These are phyloP conservation scores for Arthrobotrys musiformis DNA, from an alignment of 2,329 filamentous ascomycete species.

Conservation along the genomic window DNA sequence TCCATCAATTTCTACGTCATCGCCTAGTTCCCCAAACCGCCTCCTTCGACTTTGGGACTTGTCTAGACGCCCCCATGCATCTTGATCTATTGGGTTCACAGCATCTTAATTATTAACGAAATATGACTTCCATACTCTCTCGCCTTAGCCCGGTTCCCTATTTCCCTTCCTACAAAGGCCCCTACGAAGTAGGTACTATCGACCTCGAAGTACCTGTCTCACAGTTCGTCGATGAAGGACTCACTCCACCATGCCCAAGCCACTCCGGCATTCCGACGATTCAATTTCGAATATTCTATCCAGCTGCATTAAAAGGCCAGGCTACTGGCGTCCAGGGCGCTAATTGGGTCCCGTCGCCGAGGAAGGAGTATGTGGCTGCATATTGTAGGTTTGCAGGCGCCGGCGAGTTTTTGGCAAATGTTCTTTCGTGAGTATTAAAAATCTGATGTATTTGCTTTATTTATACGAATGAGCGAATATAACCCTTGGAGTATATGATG, in stretches of 20 bases:
- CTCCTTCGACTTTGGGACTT: no score
- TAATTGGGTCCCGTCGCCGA: constrained; percentile 82
- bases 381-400: constrained; percentile 81
- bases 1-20: no score
- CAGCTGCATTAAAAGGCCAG: constrained; percentile 61
- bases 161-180: constrained; percentile 80
- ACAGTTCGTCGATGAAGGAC: constrained; percentile 34
- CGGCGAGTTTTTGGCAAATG: constrained; percentile 68
- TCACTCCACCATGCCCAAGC: constrained; percentile 57
- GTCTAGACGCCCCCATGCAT: no score
- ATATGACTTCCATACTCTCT: constrained; percentile 45
- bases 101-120: background rate
- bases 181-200: constrained; percentile 80
- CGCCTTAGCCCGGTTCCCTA: constrained; percentile 64
- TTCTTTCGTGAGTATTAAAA: constrained; percentile 63
- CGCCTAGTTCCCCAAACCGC: no score
- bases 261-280: constrained; percentile 70
- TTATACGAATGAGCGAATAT: background rate
- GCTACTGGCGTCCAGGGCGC: constrained; percentile 61
- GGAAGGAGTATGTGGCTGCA: constrained; percentile 77
- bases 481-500: background rate
- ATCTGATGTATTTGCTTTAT: background rate
- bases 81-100: background rate
- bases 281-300: constrained; percentile 85
- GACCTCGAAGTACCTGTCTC: constrained; percentile 82